Percentiles rank a stretch among this genome's conserved stretches.
Conservation (phyloP, 257 asterid species). For the Ophiorrhiza pumila region DNA sequence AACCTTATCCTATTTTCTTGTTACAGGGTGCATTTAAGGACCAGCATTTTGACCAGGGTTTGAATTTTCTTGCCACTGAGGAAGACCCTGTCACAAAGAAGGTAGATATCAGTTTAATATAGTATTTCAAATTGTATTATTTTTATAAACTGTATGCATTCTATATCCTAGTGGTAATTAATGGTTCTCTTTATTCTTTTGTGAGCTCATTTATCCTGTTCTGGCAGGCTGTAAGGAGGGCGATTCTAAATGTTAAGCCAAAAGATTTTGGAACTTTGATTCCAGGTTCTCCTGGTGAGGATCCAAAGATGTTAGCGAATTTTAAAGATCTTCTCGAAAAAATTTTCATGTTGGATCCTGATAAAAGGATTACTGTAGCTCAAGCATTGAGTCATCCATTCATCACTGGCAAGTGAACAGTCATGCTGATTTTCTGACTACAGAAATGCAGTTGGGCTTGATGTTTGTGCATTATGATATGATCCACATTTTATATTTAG, state of each 20-base stretch:
- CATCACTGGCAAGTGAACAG: slow-evolving; percentile 99
- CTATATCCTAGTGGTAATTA: not conserved
- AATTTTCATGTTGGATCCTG: slow-evolving; percentile 90
- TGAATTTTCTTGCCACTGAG: slow-evolving; percentile 87
- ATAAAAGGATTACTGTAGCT: slow-evolving; percentile 85
- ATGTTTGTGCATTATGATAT: slow-evolving; percentile 58
- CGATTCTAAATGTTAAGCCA: slow-evolving; percentile 76
- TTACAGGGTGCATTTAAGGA: slow-evolving; percentile 81
- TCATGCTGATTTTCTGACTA: slow-evolving; percentile 76
- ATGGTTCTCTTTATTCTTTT: slow-evolving; percentile 1
- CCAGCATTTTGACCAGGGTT: slow-evolving; percentile 84
- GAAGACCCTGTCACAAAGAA: slow-evolving; percentile 96
- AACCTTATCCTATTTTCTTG: slow-evolving; percentile 4
- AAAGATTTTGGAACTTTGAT: slow-evolving; percentile 83
- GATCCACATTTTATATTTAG: slow-evolving; percentile 46
- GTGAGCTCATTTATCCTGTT: slow-evolving; percentile 21
- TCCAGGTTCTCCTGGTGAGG: slow-evolving; percentile 86
- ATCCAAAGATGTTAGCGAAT: slow-evolving; percentile 82
- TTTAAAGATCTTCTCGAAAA: slow-evolving; percentile 93
- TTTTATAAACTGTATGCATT: not conserved
- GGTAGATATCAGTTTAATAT: slow-evolving; percentile 39
- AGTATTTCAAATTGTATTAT: not conserved
- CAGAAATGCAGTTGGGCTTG: slow-evolving; percentile 69
- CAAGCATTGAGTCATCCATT: slow-evolving; percentile 98
- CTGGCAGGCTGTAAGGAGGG: slow-evolving; percentile 77